phyloP scores from a whole-genome alignment of 257 asterid species.

The Orobanche coerulescens region DNA sequence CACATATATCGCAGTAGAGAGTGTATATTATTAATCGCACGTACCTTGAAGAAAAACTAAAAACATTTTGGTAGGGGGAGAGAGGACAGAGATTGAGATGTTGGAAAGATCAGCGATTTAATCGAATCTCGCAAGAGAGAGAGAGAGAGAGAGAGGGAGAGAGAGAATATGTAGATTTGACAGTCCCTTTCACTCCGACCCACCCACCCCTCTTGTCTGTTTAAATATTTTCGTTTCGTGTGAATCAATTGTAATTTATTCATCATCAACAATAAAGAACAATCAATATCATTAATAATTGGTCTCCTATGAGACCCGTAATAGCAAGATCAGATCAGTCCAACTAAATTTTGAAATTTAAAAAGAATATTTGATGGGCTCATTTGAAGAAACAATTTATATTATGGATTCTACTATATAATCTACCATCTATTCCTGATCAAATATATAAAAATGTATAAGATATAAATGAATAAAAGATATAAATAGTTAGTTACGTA shows the following conservation, averaged over 20 bases:
- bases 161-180: conserved; percentile 44
- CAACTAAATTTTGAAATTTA: too few species aligned
- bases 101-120: conserved; percentile 40
- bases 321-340: too few species aligned
- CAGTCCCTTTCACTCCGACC: conserved; percentile 36
- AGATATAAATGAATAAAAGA: too few species aligned
- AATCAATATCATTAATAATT: too few species aligned
- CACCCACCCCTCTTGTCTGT: not conserved
- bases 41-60: conserved; percentile 23
- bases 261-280: not conserved
- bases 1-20: not conserved
- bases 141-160: not conserved
- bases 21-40: not conserved
- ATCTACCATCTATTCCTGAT: too few species aligned
- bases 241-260: not conserved
- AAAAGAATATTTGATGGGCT: too few species aligned
- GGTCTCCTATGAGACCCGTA: too few species aligned
- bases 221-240: not conserved
- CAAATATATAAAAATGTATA: too few species aligned
- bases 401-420: too few species aligned
- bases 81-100: conserved; percentile 29
- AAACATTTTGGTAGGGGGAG: conserved; percentile 24
- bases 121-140: conserved; percentile 34
- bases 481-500: too few species aligned
- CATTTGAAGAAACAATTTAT: too few species aligned